Base-by-base conservation (phyloP, 805 yeast species). In the Sungouiozyma intestinalis region DNA sequence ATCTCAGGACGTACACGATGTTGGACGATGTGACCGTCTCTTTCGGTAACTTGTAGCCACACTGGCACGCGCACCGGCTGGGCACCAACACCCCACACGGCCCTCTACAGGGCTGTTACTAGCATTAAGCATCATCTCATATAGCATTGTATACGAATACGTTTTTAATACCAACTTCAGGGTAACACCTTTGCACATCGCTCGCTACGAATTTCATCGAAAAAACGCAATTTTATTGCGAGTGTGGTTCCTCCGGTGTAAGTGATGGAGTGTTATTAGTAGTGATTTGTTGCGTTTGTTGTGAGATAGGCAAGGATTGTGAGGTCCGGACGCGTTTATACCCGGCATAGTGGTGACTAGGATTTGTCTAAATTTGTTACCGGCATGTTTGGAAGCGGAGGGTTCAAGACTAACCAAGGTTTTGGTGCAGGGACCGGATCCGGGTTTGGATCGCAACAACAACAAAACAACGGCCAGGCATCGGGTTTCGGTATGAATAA, bases 21-120 rank as follows among this genome's bases (percentile, higher is more conserved):
- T 49, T 60, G 50, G 39, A 47, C n/a, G 55, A 52, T n/a, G 43
- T 60, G 6, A 45, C 56, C 14, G 54, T 55, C 13, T 47, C 53
- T 39, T 48, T 60, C 32, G 47, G 51, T 17, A 48, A 49, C 33
- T 50, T 59, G 33, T 57, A 47, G 43, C 6, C n/a, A n/a, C n/a
- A n/a, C n/a, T 32, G 16, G 14, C 35, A 3, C 17, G 6, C 35
- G 16, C 16, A 17, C 35, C 35, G 35, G 35, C 35, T 19, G 7
- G 17, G 16, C 16, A 33, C 35, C 16, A 14, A 16, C 35, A 33
- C 16, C n/a, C 14, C n/a, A 6, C 35, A 33, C 35, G 35, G 17
- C 35, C 4, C 3, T 3, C 35, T 33, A 8, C n/a, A n/a, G n/a
- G n/a, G n/a, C n/a, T n/a, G n/a, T n/a, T 11, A 24, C 6, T 11